phyloP scores from a whole-genome alignment of 495 filamentous ascomycete species.

The Neurospora tetrasperma region DNA sequence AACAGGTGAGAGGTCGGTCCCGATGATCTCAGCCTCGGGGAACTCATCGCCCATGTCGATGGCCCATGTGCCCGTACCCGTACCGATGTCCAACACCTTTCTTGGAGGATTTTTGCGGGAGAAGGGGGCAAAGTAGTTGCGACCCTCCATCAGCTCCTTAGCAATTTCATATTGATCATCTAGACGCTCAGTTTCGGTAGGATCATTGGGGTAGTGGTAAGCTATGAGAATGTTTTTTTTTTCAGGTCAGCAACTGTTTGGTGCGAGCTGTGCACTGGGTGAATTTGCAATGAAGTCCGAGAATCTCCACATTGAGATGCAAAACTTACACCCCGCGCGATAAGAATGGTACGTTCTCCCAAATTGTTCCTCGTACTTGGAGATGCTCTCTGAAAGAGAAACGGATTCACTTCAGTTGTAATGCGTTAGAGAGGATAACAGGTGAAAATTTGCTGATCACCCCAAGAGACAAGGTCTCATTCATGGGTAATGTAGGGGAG shows the following conservation, averaged over 20 bases:
- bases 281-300: neutral
- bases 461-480: neutral
- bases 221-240: constrained; percentile 26
- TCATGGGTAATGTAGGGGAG: neutral
- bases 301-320: neutral
- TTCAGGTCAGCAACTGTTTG: neutral
- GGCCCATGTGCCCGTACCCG: constrained; percentile 50
- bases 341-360: constrained; percentile 55
- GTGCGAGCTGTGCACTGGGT: neutral
- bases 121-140: constrained; percentile 48
- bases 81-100: constrained; percentile 58
- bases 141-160: constrained; percentile 40
- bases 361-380: constrained; percentile 45
- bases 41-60: constrained; percentile 37
- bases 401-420: constrained; percentile 19
- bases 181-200: constrained; percentile 38
- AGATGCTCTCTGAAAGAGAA: constrained; percentile 30
- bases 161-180: constrained; percentile 54
- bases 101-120: constrained; percentile 34
- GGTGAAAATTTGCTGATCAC: neutral
- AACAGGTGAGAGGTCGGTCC: constrained; percentile 34
- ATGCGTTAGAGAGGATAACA: neutral
- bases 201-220: constrained; percentile 53
- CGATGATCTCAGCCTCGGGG: constrained; percentile 30
- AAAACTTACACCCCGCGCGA: constrained; percentile 30